phyloP scores from a whole-genome alignment of 2,329 filamentous ascomycete genomes.

The Paecilomyces formosus region DNA sequence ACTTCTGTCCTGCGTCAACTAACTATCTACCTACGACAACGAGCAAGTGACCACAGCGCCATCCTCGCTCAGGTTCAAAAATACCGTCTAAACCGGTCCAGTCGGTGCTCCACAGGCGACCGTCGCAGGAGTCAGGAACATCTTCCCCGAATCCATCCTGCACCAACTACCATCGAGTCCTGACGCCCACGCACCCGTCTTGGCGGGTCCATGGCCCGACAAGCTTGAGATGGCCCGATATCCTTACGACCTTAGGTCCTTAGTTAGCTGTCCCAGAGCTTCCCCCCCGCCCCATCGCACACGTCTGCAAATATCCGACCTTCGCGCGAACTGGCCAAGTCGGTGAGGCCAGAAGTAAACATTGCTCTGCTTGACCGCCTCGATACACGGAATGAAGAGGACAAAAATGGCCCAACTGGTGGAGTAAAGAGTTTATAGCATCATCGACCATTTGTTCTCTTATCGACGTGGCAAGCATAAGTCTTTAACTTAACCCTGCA shows the following conservation, averaged over 20 bases:
- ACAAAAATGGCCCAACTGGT: neutral
- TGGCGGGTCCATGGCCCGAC: constrained; percentile 13
- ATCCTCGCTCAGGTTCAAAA: neutral
- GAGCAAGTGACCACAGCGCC: neutral
- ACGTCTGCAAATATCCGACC: constrained; percentile 1
- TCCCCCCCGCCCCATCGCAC: neutral
- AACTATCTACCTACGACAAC: too few species aligned
- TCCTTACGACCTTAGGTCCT: constrained; percentile 1
- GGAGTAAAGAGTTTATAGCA: neutral
- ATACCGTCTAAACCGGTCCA: neutral
- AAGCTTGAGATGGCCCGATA: constrained; percentile 8
- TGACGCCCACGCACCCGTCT: constrained; percentile 11
- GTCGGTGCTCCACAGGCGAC: neutral
- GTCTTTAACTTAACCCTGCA: neutral
- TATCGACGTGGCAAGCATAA: neutral
- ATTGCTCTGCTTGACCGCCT: neutral
- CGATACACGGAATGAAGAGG: neutral
- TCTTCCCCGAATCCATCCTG: constrained; percentile 21
- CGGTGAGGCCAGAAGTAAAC: neutral
- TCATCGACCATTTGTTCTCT: neutral
- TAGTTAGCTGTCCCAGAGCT: constrained; percentile 2
- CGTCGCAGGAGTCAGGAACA: constrained; percentile 14
- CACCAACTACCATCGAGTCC: constrained; percentile 19
- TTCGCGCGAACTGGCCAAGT: neutral
- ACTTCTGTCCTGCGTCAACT: neutral